phyloP scores from a whole-genome alignment of 2,329 filamentous ascomycete genomes.

The Aureobasidium leucospermi region DNA sequence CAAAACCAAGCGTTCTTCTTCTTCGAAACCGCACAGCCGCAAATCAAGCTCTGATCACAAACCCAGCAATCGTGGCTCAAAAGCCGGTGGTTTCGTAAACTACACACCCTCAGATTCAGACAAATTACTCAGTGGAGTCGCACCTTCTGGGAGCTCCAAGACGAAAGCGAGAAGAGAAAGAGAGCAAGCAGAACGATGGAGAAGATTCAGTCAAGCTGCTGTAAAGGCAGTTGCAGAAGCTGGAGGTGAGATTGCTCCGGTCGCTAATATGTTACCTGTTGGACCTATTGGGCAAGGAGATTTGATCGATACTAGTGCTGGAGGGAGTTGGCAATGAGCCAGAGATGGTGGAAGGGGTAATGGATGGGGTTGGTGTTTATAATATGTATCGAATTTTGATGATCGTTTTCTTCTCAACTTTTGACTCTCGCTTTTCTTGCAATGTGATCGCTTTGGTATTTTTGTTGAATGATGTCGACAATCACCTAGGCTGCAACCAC shows the following conservation, averaged over 20 bases:
- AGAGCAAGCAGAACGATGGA: conserved; percentile 71
- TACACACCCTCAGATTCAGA: conserved; percentile 74
- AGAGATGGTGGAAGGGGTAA: not conserved
- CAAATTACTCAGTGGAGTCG: conserved; percentile 80
- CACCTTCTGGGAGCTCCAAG: conserved; percentile 83
- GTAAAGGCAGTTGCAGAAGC: conserved; percentile 62
- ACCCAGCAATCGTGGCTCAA: conserved; percentile 15
- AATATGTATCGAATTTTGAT: no score
- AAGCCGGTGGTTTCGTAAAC: conserved; percentile 66
- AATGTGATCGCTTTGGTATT: no score
- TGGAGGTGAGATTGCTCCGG: conserved; percentile 52
- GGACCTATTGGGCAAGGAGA: not conserved
- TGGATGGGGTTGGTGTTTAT: no score
- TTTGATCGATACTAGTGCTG: not conserved
- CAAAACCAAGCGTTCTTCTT: conserved; percentile 15
- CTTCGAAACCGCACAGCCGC: conserved; percentile 1
- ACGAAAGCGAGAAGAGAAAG: conserved; percentile 89
- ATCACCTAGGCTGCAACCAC: no score
- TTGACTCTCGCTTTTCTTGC: no score
- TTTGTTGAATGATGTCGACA: no score
- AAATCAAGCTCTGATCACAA: not conserved
- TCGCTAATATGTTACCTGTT: not conserved
- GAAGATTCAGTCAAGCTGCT: conserved; percentile 60
- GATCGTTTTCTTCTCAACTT: no score
- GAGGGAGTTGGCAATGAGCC: not conserved